Evolutionary conservation across 225 moss, liverwort and hornwort species (phyloP), one percentile per base, ranked within the genome.

Genomic region (Takakia lepidozioides): DNA sequence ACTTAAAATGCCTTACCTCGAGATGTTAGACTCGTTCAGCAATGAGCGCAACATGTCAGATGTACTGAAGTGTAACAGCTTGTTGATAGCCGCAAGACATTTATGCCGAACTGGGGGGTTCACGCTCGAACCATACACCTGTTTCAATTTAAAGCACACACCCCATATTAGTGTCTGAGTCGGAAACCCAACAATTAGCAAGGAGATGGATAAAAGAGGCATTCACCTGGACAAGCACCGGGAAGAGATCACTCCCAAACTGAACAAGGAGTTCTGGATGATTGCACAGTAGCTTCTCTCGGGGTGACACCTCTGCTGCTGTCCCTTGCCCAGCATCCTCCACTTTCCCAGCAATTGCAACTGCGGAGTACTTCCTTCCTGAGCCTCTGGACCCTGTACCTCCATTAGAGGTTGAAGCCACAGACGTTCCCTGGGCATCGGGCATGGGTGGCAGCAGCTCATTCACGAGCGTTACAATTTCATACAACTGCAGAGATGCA

Each of bases 121-220:
- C 44, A 98, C 98, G 59, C 98, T 98, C 29, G 91, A 98, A 27
- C 98, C 98, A 76, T 98, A 91, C 23, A 91, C 98, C 98, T 98
- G 74, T 46, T 42, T 27, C 51, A 52, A 58, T 25, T 13, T 19
- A 48, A 41, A 55, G n/a, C 15, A 48, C 15, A 49, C 30, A 45
- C 21, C 15, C 58, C 20, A 32, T 40, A 48, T 49, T 27, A 54
- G 27, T 28, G 25, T 26, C 5, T 37, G 14, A 29, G 46, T 16
- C 16, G 23, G 42, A 40, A 59, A 19, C 16, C n/a, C 19, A 4
- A 45, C 10, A 45, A 45, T 45, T 2, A 19, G 17, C 3, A n/a
- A 45, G 6, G 19, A 2, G 24, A 10, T 19, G 15, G 19, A 14
- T 5, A n/a, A n/a, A 18, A 13, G 18, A 37, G 7, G 14, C 18